Base-by-base conservation (phyloP, 2,329 filamentous ascomycete genomes). In the Verticillium isaacii region DNA sequence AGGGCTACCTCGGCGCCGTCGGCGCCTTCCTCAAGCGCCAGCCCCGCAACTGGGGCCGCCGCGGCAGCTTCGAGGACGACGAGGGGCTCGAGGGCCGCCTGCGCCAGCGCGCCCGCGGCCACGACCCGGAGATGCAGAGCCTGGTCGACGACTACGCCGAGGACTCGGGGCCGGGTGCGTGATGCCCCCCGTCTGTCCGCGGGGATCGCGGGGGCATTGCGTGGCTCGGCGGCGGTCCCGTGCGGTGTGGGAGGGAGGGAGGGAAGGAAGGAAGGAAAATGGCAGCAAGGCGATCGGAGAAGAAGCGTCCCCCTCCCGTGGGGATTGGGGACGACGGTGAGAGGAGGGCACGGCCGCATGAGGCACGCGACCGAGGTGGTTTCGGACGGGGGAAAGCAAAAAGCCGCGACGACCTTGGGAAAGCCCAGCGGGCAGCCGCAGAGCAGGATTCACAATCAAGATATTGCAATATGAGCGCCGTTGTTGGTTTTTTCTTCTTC, bases 1-100 rank as follows among this genome's bases (percentile, higher is more conserved):
- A 99, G 76, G 95, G 95, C 32, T 99, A 98, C 73, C 84, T 99
- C 1, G 95, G 95, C 11, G 87, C 93, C 23, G 95, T 98, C 0
- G 95, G 95, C 1, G 95, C 95, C 0, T 99, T 99, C 73, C 79
- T 99, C 63, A 96, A 94, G 78, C 82, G 93, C 56, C 92, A 97
- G 76, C 94, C 94, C 0, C 84, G 84, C 65, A 96, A 97, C 70
- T 98, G 94, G 94, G 93, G 93, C 1, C 84, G 94, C 50, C 84
- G 93, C 63, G 89, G 88, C 60, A 96, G 91, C 71, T 80, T 93
- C 41, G 90, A 93, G 66, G 82, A 80, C 57, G 70, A 68, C 14
- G 61, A 59, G 23, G 58, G 58, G 15, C 58, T 59, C 41, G 58
- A 59, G 41, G 58, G 39, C 5, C 25, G 58, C 23, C 41, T 59